Base-by-base conservation (phyloP, 2,329 filamentous ascomycete species). In the Colletotrichum acutatum region DNA sequence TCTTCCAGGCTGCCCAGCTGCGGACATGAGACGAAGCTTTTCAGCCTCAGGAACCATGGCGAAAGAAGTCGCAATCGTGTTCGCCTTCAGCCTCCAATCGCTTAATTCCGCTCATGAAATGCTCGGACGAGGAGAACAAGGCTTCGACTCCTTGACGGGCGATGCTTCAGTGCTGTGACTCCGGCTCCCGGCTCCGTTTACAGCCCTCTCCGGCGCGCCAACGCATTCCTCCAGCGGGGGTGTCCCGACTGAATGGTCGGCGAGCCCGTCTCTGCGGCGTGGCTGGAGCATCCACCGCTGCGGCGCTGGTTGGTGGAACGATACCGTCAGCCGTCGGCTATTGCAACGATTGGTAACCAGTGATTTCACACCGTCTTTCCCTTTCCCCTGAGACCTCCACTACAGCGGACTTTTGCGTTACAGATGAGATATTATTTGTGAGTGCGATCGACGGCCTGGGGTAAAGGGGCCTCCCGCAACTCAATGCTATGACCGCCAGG, bases 401-500 rank as follows among this genome's bases (percentile, higher is more conserved):
- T 56, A 34, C 42, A 28, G 56, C 66, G 70, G 42, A 14, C 42
- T 59, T 63, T 65, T 65, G 42, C 19, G 28, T 24, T 42, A 54
- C 54, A 59, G 24, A 56, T 14, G 49, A 8, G 16, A 60, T 34
- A 46, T 46, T 30, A 42, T 54, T 59, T 52, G 42, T 28, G n/a
- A 64, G 53, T 60, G 58, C 60, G 70, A 72, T 65, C 54, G 70
- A 34, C 66, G 30, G 19, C 54, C 24, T 72, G 66, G 70, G 65
- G 66, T 62, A 63, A 59, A 69, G 54, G 53, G 59, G 66, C 42
- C 54, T 72, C 70, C 66, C 70, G 66, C 26, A 72, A 72, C 59
- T 69, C 34, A 72, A 69, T 72, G 66, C 65, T 60, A 56, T 64
- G 66, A 64, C 66, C 53, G 24, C 30, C 8, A 28, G 52, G 24